Conservation (phyloP, 768 basidiomycete species). For the Russula sp. region DNA sequence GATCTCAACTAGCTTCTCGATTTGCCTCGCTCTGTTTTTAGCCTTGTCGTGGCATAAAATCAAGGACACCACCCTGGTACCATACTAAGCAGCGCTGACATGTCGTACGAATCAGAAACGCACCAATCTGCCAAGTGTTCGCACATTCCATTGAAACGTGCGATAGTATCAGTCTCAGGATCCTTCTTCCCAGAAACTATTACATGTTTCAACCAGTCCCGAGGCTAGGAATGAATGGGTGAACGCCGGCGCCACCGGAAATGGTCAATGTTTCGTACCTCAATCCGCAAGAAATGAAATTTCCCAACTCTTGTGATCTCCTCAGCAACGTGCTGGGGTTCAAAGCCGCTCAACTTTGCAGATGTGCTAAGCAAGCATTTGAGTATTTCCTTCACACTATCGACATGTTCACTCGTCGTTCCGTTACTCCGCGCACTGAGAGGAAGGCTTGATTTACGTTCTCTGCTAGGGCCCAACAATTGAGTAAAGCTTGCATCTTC, state of each 20-base stretch:
- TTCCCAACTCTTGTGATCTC: constrained; percentile 80
- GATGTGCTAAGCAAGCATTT: constrained; percentile 61
- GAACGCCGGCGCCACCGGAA: constrained; percentile 16
- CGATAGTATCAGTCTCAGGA: constrained; percentile 64
- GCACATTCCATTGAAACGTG: constrained; percentile 68
- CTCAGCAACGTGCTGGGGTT: constrained; percentile 70
- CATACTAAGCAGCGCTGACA: constrained; percentile 18
- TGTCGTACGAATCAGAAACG: constrained; percentile 20
- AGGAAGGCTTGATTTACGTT: constrained; percentile 70
- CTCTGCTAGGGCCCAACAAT: constrained; percentile 41
- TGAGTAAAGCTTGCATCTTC: constrained; percentile 18
- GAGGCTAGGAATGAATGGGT: constrained; percentile 51
- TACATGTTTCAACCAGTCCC: constrained; percentile 83
- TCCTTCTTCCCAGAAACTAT: constrained; percentile 66
- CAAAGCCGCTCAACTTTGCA: constrained; percentile 52
- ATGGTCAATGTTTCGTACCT: constrained; percentile 47
- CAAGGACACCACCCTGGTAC: constrained; percentile 78
- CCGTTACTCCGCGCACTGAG: constrained; percentile 39
- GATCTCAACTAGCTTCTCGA: constrained; percentile 87
- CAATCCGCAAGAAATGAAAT: constrained; percentile 67
- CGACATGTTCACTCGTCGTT: constrained; percentile 11
- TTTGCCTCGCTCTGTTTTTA: constrained; percentile 69
- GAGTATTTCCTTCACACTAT: constrained; percentile 51
- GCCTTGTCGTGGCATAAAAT: constrained; percentile 85
- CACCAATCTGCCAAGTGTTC: constrained; percentile 86